phyloP scores from a whole-genome alignment of 2,329 filamentous ascomycete species.

The Penicillium sp. region DNA sequence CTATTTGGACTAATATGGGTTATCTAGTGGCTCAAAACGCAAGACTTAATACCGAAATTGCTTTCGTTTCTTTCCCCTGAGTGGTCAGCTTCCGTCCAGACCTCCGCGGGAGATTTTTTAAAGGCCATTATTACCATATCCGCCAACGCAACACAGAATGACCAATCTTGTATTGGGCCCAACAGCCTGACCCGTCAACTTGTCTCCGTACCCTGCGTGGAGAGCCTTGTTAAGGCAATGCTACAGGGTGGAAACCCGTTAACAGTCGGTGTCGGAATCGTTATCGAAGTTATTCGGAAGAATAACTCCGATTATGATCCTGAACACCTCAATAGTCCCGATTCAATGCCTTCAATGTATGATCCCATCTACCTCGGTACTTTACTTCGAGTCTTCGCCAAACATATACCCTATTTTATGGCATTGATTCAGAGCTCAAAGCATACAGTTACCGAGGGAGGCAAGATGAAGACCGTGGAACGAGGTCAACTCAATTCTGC shows the following conservation, averaged over 20 bases:
- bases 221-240: conserved; percentile 89
- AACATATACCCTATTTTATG: conserved; percentile 94
- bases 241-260: conserved; percentile 89
- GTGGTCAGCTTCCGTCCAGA: conserved; percentile 88
- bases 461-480: conserved; percentile 65
- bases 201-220: conserved; percentile 82
- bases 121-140: conserved; percentile 99
- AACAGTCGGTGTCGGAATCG: conserved; percentile 93
- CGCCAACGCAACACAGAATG: conserved; percentile 95
- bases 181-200: conserved; percentile 96
- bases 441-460: conserved; percentile 61
- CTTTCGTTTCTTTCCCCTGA: conserved; percentile 86
- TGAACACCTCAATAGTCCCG: conserved; percentile 81
- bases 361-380: conserved; percentile 97
- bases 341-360: conserved; percentile 77
- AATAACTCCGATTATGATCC: conserved; percentile 99
- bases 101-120: conserved; percentile 93
- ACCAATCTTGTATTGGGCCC: conserved; percentile 97
- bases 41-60: conserved; percentile 83
- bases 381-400: conserved; percentile 84
- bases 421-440: conserved; percentile 78
- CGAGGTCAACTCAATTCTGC: conserved; percentile 80
- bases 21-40: conserved; percentile 82
- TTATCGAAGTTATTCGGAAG: conserved; percentile 98
- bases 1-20: conserved; percentile 8